A percentile compares a stretch with the other conserved stretches of the same genome.
Conservation (phyloP, 169 alveolate species). For the Ichthyophthirius multifiliis region DNA sequence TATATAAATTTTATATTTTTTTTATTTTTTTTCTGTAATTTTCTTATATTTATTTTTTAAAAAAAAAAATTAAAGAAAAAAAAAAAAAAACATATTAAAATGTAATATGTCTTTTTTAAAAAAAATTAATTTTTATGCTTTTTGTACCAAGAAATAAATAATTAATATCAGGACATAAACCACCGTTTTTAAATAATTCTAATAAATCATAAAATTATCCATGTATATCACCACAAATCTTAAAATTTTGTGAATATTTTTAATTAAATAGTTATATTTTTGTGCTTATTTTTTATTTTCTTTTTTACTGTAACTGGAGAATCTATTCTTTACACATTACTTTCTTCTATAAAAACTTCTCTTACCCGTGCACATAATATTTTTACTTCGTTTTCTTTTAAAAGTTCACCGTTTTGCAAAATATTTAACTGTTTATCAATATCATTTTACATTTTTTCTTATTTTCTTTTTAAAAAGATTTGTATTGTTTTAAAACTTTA, state of each 20-base stretch:
- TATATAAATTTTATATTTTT: slow-evolving; percentile 86
- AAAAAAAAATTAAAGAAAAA: too few relatives aligned
- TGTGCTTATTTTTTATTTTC: background rate
- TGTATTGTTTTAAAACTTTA: too few relatives aligned
- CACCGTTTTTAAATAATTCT: slow-evolving; percentile 75
- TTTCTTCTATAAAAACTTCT: slow-evolving; percentile 79
- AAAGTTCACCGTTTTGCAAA: slow-evolving; percentile 56
- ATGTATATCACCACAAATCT: slow-evolving; percentile 84
- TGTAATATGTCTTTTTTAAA: too few relatives aligned
- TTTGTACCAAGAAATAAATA: slow-evolving; percentile 87
- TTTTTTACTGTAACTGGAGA: slow-evolving; percentile 78
- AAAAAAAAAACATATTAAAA: too few relatives aligned
- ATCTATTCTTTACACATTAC: slow-evolving; percentile 78
- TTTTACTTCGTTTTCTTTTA: slow-evolving; percentile 74
- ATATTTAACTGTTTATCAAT: slow-evolving; percentile 65
- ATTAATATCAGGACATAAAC: slow-evolving; percentile 66
- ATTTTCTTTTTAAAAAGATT: background rate
- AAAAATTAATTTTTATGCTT: too few relatives aligned
- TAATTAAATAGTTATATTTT: background rate
- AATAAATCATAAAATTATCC: slow-evolving; percentile 81
- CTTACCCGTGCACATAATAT: slow-evolving; percentile 72
- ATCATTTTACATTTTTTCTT: slow-evolving; percentile 32
- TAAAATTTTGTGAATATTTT: background rate
- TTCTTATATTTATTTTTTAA: background rate
- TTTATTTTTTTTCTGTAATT: background rate